Evolutionary conservation across 192 early-diverging fungal genomes (phyloP), one percentile per base, ranked within the genome.

Genomic region (Phycomyces nitens): DNA sequence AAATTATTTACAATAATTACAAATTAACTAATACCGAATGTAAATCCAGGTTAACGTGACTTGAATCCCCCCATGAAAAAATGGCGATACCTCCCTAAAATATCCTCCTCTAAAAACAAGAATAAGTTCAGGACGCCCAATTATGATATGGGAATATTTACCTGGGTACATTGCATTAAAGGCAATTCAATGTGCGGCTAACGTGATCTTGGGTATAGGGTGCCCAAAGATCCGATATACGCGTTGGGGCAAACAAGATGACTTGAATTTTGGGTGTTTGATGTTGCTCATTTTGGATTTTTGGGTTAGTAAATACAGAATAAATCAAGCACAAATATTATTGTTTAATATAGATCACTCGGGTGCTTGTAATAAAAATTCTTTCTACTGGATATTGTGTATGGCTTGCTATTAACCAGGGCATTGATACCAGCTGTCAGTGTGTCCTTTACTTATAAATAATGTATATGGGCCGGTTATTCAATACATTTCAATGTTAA

Each of bases 61-160:
- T 99, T 99, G 77, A 95, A 95, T 70, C 98, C 97, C 71, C 98
- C 97, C 97, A 99, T 98, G 51, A 99, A 91, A n/a, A 80, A 99
- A 88, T 49, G 92, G 93, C 40, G 82, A 74, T 65, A 91, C 92
- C 64, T 93, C 85, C 69, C 86, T 86, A 61, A 99, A 91, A 73
- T 96, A 87, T 12, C 98, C 86, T 39, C 89, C 89, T 71, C 97
- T 99, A 55, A 99, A 82, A 82, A 98, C 97, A 34, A 99, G 81
- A 60, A 99, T 88, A 71, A 95, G 92, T 29, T 95, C 97, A 7
- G 97, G 97, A 5, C 95, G 98, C 22, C 92, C 97, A 26, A 99
- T 95, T 18, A 99, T 77, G 53, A 99, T 91, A 74, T 99, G 97
- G 20, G 98, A 87, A 74, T 99, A 94, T 71, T 99, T 99, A 57